phyloP scores from a whole-genome alignment of 352 stramenopile genomes.

The Phytophthora citrophthora region DNA sequence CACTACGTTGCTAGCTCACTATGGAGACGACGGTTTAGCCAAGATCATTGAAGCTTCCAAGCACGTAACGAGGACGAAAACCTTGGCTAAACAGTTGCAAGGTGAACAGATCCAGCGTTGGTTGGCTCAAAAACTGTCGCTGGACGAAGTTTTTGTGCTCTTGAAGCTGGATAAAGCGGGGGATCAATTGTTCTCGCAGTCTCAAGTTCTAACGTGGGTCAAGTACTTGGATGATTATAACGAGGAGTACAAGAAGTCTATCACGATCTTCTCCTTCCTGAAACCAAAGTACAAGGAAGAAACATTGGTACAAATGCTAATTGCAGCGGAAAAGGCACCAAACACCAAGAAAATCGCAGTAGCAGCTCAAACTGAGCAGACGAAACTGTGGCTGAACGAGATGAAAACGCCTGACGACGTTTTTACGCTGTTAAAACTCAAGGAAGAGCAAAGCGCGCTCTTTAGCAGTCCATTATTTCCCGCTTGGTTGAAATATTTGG shows the following conservation, averaged over 20 bases:
- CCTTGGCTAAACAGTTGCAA: constrained; percentile 10
- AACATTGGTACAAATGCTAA: constrained; percentile 5
- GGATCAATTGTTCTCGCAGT: constrained; percentile 1
- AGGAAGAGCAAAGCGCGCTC: neutral
- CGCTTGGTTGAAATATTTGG: constrained; percentile 4
- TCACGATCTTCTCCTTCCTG: constrained; percentile 4
- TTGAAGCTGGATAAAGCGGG: constrained; percentile 14
- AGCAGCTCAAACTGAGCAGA: constrained; percentile 12
- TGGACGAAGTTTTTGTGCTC: constrained; percentile 1
- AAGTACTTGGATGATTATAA: constrained; percentile 15
- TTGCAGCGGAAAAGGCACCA: constrained; percentile 11
- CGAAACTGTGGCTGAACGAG: neutral
- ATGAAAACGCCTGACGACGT: neutral
- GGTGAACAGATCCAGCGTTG: constrained; percentile 14
- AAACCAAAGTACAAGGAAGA: neutral
- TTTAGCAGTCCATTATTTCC: constrained; percentile 9
- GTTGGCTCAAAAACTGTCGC: neutral
- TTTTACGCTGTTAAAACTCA: constrained; percentile 11
- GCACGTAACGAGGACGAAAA: neutral
- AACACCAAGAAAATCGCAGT: constrained; percentile 10
- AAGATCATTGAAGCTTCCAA: constrained; percentile 23
- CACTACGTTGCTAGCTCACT: constrained; percentile 5
- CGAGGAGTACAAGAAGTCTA: neutral
- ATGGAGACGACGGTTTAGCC: constrained; percentile 10
- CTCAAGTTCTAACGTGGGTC: constrained; percentile 10